Conservation (phyloP, 2,329 filamentous ascomycete species). For the Pseudogymnoascus sp. region DNA sequence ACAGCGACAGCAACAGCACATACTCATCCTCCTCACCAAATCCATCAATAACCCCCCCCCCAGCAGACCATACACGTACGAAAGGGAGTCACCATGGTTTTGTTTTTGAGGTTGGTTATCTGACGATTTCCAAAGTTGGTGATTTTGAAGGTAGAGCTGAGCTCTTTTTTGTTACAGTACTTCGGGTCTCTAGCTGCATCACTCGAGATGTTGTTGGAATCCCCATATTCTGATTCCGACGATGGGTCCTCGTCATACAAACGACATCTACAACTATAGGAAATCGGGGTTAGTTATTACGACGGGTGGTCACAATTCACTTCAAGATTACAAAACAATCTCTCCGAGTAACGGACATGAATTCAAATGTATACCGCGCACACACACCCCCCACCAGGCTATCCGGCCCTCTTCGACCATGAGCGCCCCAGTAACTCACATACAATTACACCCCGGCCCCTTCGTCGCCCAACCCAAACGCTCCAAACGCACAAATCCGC, state of each 20-base stretch:
- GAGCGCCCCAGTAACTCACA: neutral
- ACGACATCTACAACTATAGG: neutral
- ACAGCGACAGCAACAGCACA: too few relatives aligned
- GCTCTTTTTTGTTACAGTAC: neutral
- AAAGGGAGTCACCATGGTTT: neutral
- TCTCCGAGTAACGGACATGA: neutral
- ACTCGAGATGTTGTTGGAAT: too few relatives aligned
- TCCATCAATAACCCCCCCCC: too few relatives aligned
- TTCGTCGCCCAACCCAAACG: too few relatives aligned
- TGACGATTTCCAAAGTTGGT: too few relatives aligned
- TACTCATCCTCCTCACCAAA: too few relatives aligned
- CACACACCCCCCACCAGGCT: neutral
- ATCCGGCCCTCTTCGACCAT: neutral
- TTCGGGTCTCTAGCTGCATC: neutral
- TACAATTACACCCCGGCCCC: slow-evolving; percentile 5
- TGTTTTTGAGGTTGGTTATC: neutral
- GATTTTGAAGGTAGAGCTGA: neutral
- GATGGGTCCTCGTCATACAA: neutral
- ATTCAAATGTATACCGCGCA: neutral
- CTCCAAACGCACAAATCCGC: neutral
- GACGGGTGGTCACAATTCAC: neutral
- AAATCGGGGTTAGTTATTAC: neutral
- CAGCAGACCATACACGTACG: too few relatives aligned
- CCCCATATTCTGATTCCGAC: neutral
- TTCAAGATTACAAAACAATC: neutral